Evolutionary conservation across 768 basidiomycete genomes (phyloP), one percentile per base, ranked within the genome.

Genomic region (Gautieria morchelliformis): DNA sequence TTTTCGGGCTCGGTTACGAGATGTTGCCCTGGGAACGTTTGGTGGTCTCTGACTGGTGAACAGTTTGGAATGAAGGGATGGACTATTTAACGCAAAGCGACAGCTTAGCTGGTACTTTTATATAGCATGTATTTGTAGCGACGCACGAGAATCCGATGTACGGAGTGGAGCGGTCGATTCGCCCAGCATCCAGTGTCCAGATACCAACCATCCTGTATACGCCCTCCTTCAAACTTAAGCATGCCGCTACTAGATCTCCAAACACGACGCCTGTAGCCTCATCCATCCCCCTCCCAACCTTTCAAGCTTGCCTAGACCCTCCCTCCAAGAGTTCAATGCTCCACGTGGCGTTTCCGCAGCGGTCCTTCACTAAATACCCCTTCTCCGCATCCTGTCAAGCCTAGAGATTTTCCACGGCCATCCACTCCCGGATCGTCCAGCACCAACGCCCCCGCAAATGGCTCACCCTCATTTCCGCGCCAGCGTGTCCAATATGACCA

Each of bases 401-500:
- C 17, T 46, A 60, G 40, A 22, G 27, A 35, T 35, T 56, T 58
- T 49, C 53, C 33, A 46, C 59, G 60, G 59, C 51, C 62, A 48
- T 47, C 47, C 62, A 62, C 48, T 49, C 40, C 52, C 51, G 60
- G 55, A 37, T 66, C 70, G 44, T 48, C 52, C 24, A 48, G 62
- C 20, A 44, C 62, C 44, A 20, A 47, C 9, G 33, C 14, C 33
- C 45, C 33, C 19, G 22, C 44, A 24, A 30, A 40, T 45, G 40
- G 22, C 19, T 22, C 11, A 19, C 46, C 49, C 7, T 49, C 42
- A 4, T 24, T 49, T 24, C 67, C 72, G 58, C 72, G 72, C 52
- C 64, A 72, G 53, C 72, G 77, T 37, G 73, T 81, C 56, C 66
- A 71, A 60, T 81, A 79, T 74, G 72, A 75, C 73, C 30, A 71